These are phyloP conservation scores for Xylaria sp. DNA, from an alignment of 2,329 filamentous ascomycete genomes.

Conservation along the genomic window DNA sequence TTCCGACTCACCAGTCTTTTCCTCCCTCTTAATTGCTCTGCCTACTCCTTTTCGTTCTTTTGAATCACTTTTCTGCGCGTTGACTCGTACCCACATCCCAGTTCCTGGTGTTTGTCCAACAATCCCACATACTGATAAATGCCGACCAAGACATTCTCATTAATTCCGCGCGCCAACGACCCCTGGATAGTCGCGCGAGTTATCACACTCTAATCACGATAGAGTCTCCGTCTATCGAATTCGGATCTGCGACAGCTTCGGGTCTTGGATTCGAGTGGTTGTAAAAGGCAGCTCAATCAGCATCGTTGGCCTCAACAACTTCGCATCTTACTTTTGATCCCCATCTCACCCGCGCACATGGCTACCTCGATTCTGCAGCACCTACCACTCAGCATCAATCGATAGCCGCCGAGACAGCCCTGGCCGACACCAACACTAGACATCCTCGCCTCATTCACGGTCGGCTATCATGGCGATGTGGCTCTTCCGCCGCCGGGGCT, in stretches of 20 bases:
- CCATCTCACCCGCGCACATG: constrained; percentile 48
- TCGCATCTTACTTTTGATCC: constrained; percentile 15
- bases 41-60: constrained; percentile 27
- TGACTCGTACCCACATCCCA: constrained; percentile 34
- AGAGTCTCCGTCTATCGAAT: constrained; percentile 6
- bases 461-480: constrained; percentile 75
- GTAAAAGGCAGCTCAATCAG: constrained; percentile 24
- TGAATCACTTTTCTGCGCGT: constrained; percentile 29
- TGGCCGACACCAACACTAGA: constrained; percentile 38
- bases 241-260: constrained; percentile 2
- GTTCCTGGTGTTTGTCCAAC: constrained; percentile 14
- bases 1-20: constrained; percentile 33
- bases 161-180: constrained; percentile 38
- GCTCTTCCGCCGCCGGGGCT: constrained; percentile 82
- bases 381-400: constrained; percentile 44
- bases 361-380: constrained; percentile 47
- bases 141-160: constrained; percentile 40
- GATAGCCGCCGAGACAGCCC: constrained; percentile 43
- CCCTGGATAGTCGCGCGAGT: constrained; percentile 39
- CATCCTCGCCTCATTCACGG: constrained; percentile 23
- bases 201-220: constrained; percentile 3
- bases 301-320: constrained; percentile 32
- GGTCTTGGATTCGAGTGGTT: constrained; percentile 11
- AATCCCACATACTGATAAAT: constrained; percentile 27
- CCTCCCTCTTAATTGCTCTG: constrained; percentile 29